These are phyloP conservation scores for Puccinia brachypodii DNA, from an alignment of 1,284 basidiomycete species.

Conservation along the genomic window DNA sequence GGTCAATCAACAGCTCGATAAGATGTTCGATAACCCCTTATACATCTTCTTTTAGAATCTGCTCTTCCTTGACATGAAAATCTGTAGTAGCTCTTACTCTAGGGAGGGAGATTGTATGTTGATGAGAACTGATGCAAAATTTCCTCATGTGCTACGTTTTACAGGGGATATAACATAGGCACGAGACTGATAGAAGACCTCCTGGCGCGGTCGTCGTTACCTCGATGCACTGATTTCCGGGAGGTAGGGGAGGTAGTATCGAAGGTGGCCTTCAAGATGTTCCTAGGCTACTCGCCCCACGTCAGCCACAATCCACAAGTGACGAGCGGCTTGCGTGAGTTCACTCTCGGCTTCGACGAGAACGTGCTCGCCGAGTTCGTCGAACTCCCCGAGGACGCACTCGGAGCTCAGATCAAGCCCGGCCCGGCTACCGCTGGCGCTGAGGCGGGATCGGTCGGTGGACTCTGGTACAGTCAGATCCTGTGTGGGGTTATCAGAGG, in stretches of 20 bases:
- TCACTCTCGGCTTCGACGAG: conserved; percentile 85
- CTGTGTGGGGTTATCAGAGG: conserved; percentile 90
- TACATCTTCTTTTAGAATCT: background rate
- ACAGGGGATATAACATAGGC: conserved; percentile 98
- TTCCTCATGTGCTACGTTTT: conserved; percentile 56
- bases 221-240: conserved; percentile 82
- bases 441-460: conserved; percentile 63
- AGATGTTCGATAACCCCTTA: conserved; percentile 60
- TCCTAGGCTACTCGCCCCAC: conserved; percentile 85
- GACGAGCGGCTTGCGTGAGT: conserved; percentile 59
- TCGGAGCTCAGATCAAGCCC: conserved; percentile 58
- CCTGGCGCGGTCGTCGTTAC: conserved; percentile 80
- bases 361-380: conserved; percentile 97
- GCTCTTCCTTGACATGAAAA: background rate
- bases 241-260: conserved; percentile 76
- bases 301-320: conserved; percentile 67
- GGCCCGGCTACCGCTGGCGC: background rate
- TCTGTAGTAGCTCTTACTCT: background rate
- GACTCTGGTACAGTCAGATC: conserved; percentile 95
- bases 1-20: conserved; percentile 67
- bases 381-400: conserved; percentile 87
- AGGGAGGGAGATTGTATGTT: background rate
- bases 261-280: conserved; percentile 97
- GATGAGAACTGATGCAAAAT: background rate
- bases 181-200: conserved; percentile 96